Evolutionary conservation across 768 basidiomycete species (phyloP), one percentile per base, ranked within the genome.

Genomic region (Chalciporus piperatus): DNA sequence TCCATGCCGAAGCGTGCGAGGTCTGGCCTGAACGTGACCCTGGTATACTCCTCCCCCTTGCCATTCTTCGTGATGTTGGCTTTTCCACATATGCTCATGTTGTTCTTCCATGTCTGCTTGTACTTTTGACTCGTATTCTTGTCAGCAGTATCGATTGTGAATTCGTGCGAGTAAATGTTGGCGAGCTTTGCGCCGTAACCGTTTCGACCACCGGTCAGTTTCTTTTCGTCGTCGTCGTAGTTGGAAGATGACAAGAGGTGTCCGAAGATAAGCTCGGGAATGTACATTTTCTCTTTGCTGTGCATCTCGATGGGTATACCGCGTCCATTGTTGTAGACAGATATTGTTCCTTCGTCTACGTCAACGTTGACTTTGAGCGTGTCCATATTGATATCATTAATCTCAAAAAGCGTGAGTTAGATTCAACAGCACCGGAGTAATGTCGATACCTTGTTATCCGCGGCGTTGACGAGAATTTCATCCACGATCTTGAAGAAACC

Each of bases 401-500:
- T 89, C 96, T 99, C 51, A 4, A 41, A 11, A 32, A 22, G 7
- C 8, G 16, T 44, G 17, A 35, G 27, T 27, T 17, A n/a, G 45
- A 8, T 28, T 20, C 4, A 41, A 41, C 32, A 8, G 12, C 20
- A 16, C 1, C 19, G 30, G 41, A 41, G 46, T 3, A 42, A 35
- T 13, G n/a, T 9, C 69, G 76, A 50, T 56, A 91, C 96, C 86
- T 99, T 99, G 74, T 98, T 97, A 68, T 99, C 97, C 4, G 97
- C 97, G 19, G 97, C 97, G 70, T 99, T 99, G 61, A 99, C 97
- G 3, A 99, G 76, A 63, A 99, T 99, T 73, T 99, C 97, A 63
- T 99, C 97, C 13, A 99, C 87, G 62, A 99, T 99, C 79, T 99
- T 99, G 82, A 95, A 94, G 70, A 99, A 96, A 47, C 95, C 97